Evolutionary conservation across 1,139 yeast species (phyloP).

Genomic region (Hyphopichia wangnamkhiaoensis): DNA sequence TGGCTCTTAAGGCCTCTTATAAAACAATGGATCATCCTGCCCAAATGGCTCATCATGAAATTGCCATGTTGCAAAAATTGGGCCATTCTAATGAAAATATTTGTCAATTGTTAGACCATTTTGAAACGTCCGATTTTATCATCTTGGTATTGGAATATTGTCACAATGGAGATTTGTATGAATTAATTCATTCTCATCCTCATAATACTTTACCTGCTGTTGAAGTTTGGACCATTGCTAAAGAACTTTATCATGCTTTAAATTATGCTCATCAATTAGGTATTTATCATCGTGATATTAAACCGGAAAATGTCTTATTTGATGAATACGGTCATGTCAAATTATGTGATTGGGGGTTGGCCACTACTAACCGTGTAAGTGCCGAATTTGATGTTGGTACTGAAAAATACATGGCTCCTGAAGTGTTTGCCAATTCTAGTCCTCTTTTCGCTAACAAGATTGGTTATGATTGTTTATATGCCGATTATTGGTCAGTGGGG

Average conservation of each 20-base stretch:
- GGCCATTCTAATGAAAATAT: conserved; percentile 38
- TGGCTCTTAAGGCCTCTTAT: conserved; percentile 46
- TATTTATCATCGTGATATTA: conserved; percentile 54
- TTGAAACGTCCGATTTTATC: conserved; percentile 42
- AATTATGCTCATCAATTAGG: conserved; percentile 43
- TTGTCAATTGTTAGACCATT: conserved; percentile 45
- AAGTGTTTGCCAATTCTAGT: conserved; percentile 28
- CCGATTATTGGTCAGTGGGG: conserved; percentile 47
- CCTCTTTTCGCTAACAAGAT: background rate
- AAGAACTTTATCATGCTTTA: conserved; percentile 42
- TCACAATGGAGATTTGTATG: conserved; percentile 51
- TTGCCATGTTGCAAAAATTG: conserved; percentile 39
- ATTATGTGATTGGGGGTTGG: conserved; percentile 60
- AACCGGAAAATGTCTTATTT: conserved; percentile 55
- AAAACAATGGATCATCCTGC: conserved; percentile 26
- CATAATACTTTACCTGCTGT: conserved; percentile 13
- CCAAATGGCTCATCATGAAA: conserved; percentile 48
- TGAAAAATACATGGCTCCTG: conserved; percentile 62
- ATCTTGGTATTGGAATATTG: conserved; percentile 53
- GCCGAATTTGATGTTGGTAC: conserved; percentile 55
- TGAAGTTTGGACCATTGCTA: conserved; percentile 30
- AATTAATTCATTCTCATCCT: conserved; percentile 33
- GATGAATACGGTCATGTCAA: conserved; percentile 41
- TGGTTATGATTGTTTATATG: conserved; percentile 35
- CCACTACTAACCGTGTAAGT: conserved; percentile 38